Conservation (phyloP, 75 land plant genomes). For the Selaginella tamariscina region DNA sequence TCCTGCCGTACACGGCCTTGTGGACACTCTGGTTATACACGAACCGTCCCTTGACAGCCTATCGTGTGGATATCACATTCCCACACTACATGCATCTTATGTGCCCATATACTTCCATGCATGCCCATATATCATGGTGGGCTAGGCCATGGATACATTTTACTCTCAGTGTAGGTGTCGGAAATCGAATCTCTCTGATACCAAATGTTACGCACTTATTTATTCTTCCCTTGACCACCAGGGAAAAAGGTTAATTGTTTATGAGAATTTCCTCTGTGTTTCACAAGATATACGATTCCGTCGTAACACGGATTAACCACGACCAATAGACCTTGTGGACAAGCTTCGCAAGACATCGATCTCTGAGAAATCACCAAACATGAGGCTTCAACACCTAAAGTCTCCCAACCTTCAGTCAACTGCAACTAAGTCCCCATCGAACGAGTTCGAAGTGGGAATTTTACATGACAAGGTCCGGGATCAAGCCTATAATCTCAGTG, state of each 20-base stretch:
- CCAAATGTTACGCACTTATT: slow-evolving; percentile 1
- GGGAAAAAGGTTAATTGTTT: not conserved
- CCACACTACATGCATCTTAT: not conserved
- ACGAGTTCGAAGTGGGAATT: not conserved
- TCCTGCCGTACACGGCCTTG: not conserved
- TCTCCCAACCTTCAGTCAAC: not conserved
- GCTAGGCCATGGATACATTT: not conserved
- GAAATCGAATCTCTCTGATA: not conserved
- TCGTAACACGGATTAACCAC: not conserved
- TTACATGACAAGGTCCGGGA: not conserved
- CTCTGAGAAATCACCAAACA: not conserved
- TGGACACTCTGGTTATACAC: not conserved
- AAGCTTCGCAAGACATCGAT: no score
- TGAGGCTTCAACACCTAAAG: not conserved
- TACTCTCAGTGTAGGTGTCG: not conserved
- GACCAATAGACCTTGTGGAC: no score
- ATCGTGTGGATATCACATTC: not conserved
- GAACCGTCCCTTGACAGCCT: not conserved
- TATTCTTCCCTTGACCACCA: not conserved
- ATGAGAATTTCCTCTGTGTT: not conserved
- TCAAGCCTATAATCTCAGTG: not conserved
- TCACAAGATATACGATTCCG: not conserved
- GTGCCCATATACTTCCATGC: slow-evolving; percentile 1
- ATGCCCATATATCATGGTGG: not conserved
- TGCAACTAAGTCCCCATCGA: not conserved